Evolutionary conservation across 805 yeast genomes (phyloP).

Genomic region (Myxozyma neglecta): DNA sequence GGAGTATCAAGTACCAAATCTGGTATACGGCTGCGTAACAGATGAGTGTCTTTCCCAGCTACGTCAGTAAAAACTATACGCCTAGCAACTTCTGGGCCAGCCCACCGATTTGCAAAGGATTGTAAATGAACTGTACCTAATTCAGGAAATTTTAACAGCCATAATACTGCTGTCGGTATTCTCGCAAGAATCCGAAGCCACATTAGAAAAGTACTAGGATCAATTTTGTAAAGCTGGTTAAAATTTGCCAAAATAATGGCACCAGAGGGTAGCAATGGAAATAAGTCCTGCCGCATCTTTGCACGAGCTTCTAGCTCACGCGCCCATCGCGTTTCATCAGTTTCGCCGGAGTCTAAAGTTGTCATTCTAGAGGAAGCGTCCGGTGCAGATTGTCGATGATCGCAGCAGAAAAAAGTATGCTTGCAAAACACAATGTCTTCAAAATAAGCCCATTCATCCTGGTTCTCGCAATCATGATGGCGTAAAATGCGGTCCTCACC

Average conservation of each 20-base stretch:
- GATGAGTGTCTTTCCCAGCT: constrained; percentile 39
- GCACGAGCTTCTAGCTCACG: constrained; percentile 32
- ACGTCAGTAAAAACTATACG: constrained; percentile 40
- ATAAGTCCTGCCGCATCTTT: constrained; percentile 33
- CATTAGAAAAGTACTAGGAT: constrained; percentile 36
- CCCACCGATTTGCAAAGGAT: constrained; percentile 37
- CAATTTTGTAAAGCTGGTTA: constrained; percentile 41
- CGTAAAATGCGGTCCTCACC: constrained; percentile 10
- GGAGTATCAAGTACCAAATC: constrained; percentile 41
- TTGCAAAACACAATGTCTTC: constrained; percentile 38
- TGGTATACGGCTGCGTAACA: constrained; percentile 38
- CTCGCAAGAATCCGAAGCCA: constrained; percentile 38
- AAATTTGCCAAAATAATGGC: constrained; percentile 39
- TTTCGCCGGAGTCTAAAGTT: neutral
- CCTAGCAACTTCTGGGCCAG: constrained; percentile 29
- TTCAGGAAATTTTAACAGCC: constrained; percentile 41
- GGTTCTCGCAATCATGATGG: constrained; percentile 16
- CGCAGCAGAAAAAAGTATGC: constrained; percentile 40
- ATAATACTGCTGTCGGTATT: constrained; percentile 37
- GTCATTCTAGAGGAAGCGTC: constrained; percentile 8
- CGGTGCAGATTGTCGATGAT: constrained; percentile 40
- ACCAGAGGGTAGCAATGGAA: constrained; percentile 34
- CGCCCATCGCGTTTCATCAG: constrained; percentile 29
- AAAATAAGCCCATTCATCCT: constrained; percentile 31
- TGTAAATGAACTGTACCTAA: constrained; percentile 35